These are phyloP conservation scores for Hermanozyma aechmeae DNA, from an alignment of 805 yeast species.

Conservation along the genomic window DNA sequence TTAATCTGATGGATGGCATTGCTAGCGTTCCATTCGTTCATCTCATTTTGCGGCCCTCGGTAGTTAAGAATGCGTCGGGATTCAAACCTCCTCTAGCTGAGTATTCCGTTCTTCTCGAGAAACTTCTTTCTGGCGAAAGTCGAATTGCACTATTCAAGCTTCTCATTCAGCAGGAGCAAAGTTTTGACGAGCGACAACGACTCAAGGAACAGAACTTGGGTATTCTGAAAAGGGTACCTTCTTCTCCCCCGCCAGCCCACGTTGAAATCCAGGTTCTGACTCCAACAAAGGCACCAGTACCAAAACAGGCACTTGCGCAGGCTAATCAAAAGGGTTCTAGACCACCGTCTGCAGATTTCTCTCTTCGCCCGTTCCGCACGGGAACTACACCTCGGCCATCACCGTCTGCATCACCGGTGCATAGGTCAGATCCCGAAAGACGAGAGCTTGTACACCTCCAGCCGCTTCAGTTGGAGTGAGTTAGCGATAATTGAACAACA, in stretches of 20 bases:
- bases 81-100: constrained; percentile 28
- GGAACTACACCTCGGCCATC: constrained; percentile 31
- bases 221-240: constrained; percentile 9
- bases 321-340: constrained; percentile 14
- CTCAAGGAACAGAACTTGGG: constrained; percentile 19
- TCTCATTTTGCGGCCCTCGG: constrained; percentile 31
- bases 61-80: constrained; percentile 24
- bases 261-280: constrained; percentile 1
- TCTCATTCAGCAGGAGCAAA: constrained; percentile 5
- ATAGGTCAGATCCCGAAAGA: too few relatives aligned
- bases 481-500: not conserved
- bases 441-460: too few relatives aligned
- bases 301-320: too few relatives aligned
- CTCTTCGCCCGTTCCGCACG: constrained; percentile 34
- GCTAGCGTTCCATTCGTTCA: constrained; percentile 33
- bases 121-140: constrained; percentile 16
- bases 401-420: constrained; percentile 28
- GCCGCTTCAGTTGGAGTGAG: too few relatives aligned
- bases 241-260: not conserved
- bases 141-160: constrained; percentile 7
- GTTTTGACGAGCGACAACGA: constrained; percentile 15
- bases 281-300: constrained; percentile 1
- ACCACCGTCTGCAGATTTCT: constrained; percentile 22
- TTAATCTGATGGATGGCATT: constrained; percentile 27
- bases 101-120: constrained; percentile 17